Evolutionary conservation across 2,329 filamentous ascomycete species (phyloP).

Genomic region (Penicillium expansum): DNA sequence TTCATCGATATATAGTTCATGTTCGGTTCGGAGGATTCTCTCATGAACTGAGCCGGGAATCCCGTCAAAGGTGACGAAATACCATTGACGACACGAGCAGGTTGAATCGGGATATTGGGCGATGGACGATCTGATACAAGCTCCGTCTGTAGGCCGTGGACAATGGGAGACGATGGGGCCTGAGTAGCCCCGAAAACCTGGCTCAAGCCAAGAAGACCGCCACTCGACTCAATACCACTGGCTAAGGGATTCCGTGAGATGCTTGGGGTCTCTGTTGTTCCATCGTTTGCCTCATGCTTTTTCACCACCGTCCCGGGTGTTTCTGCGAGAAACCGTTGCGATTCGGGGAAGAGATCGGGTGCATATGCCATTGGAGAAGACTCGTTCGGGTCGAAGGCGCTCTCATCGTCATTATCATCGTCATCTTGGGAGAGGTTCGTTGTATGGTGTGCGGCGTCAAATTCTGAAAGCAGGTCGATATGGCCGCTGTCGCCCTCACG

Average conservation of each 20-base stretch:
- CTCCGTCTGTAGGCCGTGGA: conserved; percentile 37
- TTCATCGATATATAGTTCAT: conserved; percentile 47
- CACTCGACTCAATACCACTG: conserved; percentile 34
- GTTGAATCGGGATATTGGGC: conserved; percentile 47
- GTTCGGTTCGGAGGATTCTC: conserved; percentile 43
- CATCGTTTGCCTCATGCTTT: conserved; percentile 29
- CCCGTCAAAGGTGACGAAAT: conserved; percentile 41
- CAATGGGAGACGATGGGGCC: conserved; percentile 46
- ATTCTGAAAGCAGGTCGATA: conserved; percentile 42
- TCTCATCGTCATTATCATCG: conserved; percentile 40
- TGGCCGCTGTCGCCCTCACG: conserved; percentile 45
- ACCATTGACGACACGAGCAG: conserved; percentile 32
- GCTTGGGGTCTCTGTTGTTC: conserved; percentile 37
- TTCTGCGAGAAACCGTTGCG: conserved; percentile 45
- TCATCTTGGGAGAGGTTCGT: conserved; percentile 50
- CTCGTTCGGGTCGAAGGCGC: conserved; percentile 31
- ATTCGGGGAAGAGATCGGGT: conserved; percentile 46
- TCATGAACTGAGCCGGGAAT: conserved; percentile 32
- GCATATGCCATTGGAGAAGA: conserved; percentile 41
- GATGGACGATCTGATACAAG: conserved; percentile 48
- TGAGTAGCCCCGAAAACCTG: conserved; percentile 51
- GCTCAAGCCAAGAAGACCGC: conserved; percentile 45
- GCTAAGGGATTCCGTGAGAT: conserved; percentile 45
- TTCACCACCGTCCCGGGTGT: conserved; percentile 43
- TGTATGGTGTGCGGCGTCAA: conserved; percentile 30